Base-by-base conservation (phyloP, 164 flowering plant species). In the Tetracentron sinense region DNA sequence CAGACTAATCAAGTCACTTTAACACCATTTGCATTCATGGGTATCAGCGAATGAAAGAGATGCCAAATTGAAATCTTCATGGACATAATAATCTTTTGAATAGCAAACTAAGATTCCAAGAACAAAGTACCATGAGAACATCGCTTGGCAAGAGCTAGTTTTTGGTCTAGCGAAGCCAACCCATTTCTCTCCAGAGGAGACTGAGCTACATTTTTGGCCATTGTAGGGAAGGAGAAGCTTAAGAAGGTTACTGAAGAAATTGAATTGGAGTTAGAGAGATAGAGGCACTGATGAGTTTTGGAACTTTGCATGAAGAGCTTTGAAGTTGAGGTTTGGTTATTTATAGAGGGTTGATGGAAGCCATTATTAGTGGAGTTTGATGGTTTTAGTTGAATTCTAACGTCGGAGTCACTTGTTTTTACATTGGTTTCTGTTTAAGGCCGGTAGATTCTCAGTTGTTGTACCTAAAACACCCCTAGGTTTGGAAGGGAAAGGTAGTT, bases 141-240 rank as follows among this genome's bases (percentile, higher is more conserved):
- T 28, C 85, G 81, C 68, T 85, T 88, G 30, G 97, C 97, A 77
- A 86, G 54, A 72, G 97, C 89, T 51, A 88, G 77, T 77, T 60
- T 87, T 56, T 86, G 94, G 69, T 90, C 93, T 29, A 75, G 62
- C 7, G 86, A 70, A 63, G 74, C 74, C 76, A 83, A 38, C 64
- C 68, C 72, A 27, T 56, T 69, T 29, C 64, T 77, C 65, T 80
- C 81, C 50, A 83, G 60, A 22, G 82, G 71, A 63, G 86, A 77
- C 23, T 73, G 70, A 66, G 71, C 79, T 30, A 75, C 64, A 58
- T 77, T 78, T 15, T 70, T 80, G 0, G 71, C 80, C 83, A 82
- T 82, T 63, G 26, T 60, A 44, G 20, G 14, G 11, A 3, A 48
- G 31, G 65, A 51, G 6, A 10, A 19, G 28, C 29, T 15, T 8